Evolutionary conservation across 2,329 filamentous ascomycete species (phyloP).

Genomic region (Aspergillus sojae): DNA sequence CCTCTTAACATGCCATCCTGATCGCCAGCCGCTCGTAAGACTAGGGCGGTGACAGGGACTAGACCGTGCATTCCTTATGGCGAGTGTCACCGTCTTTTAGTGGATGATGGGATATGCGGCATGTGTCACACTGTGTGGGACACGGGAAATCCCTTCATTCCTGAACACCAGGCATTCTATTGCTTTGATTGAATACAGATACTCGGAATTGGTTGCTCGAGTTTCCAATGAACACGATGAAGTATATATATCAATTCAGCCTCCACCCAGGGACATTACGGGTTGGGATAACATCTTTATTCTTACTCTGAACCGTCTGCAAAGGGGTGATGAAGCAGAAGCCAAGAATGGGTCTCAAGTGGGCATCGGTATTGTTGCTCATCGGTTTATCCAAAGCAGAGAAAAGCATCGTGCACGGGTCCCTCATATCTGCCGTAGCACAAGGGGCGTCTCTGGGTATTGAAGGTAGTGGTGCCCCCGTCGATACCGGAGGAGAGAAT

Average conservation of each 20-base stretch:
- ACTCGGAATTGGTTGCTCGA: not conserved
- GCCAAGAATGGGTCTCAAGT: not conserved
- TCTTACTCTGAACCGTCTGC: not conserved
- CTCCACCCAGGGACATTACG: not conserved
- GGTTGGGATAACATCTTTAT: not conserved
- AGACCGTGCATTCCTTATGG: not conserved
- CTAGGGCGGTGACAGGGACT: not conserved
- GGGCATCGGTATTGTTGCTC: not conserved
- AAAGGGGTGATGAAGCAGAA: not conserved
- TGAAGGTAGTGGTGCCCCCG: conserved; percentile 6
- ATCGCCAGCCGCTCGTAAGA: not conserved
- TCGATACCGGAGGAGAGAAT: not conserved
- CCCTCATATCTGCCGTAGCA: not conserved
- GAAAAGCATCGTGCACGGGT: not conserved
- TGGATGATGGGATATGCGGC: not conserved
- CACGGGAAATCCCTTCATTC: not conserved
- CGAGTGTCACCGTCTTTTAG: not conserved
- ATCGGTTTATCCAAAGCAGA: not conserved
- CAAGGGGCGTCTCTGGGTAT: not conserved
- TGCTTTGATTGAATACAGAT: not conserved
- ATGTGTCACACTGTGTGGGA: not conserved
- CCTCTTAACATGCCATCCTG: not conserved
- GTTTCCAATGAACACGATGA: not conserved
- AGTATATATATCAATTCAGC: not conserved
- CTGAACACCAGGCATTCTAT: not conserved